These are phyloP conservation scores for Cicer arietinum DNA, from an alignment of 306 rosid species.

Conservation along the genomic window DNA sequence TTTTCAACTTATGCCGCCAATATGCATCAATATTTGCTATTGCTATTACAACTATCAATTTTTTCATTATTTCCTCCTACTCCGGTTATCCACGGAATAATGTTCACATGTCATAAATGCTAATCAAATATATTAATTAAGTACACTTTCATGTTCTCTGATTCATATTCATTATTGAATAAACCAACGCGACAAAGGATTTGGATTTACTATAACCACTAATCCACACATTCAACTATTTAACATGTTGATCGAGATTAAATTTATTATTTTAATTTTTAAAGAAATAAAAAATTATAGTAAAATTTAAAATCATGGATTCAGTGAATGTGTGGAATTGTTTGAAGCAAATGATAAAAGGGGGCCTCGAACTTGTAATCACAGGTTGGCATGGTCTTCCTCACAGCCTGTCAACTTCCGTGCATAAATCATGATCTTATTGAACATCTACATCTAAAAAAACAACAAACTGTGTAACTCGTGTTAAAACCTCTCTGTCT, in stretches of 20 bases:
- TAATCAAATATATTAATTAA: not conserved
- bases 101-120: slow-evolving; percentile 18
- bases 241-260: no score
- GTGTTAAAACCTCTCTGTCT: not conserved
- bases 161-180: slow-evolving; percentile 19
- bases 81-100: not conserved
- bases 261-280: no score
- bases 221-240: no score
- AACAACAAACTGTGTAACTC: not conserved
- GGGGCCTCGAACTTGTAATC: slow-evolving; percentile 41
- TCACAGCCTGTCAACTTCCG: slow-evolving; percentile 59
- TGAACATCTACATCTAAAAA: not conserved
- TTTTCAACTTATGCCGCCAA: not conserved
- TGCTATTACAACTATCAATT: not conserved
- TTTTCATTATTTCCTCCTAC: not conserved
- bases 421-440: not conserved
- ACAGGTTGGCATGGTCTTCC: slow-evolving; percentile 54
- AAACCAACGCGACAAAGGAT: not conserved
- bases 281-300: no score
- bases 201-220: no score
- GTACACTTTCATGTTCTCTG: slow-evolving; percentile 25
- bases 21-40: not conserved
- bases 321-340: no score
- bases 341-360: slow-evolving; percentile 39
- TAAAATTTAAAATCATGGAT: no score